phyloP scores from a whole-genome alignment of 345 rosid genomes.

The Pseudoturritis turrita region DNA sequence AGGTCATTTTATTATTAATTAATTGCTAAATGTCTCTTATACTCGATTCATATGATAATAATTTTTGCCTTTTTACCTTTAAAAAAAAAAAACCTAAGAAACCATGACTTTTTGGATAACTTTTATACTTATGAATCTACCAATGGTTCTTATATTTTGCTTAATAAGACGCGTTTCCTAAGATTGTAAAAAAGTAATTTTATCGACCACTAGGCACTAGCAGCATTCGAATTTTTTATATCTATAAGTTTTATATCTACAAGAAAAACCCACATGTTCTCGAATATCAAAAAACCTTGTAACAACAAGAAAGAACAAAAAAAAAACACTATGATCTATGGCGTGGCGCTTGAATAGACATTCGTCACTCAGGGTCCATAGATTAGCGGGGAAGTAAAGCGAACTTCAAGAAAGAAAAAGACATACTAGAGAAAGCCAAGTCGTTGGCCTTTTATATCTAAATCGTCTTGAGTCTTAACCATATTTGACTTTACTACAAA shows the following conservation, averaged over 20 bases:
- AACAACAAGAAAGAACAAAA: neutral
- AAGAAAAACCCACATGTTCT: too few species aligned
- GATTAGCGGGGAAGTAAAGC: slow-evolving; percentile 3
- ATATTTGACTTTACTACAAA: neutral
- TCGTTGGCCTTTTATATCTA: neutral
- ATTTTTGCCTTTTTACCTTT: too few species aligned
- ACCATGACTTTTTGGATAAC: too few species aligned
- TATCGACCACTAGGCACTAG: too few species aligned
- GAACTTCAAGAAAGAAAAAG: neutral
- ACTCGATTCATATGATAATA: neutral
- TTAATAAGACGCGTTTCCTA: neutral
- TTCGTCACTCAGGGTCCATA: neutral
- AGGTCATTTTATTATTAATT: neutral
- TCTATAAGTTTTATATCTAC: too few species aligned
- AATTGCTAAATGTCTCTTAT: neutral
- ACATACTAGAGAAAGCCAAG: neutral
- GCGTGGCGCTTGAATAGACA: slow-evolving; percentile 15
- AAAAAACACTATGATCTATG: neutral
- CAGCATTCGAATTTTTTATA: too few species aligned
- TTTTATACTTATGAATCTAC: too few species aligned
- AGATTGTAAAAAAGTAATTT: too few species aligned
- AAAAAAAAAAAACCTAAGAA: too few species aligned
- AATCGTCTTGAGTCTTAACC: neutral
- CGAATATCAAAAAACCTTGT: neutral
- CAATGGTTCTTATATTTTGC: too few species aligned